phyloP scores from a whole-genome alignment of 2,329 filamentous ascomycete species.

The Colletotrichum sp. region DNA sequence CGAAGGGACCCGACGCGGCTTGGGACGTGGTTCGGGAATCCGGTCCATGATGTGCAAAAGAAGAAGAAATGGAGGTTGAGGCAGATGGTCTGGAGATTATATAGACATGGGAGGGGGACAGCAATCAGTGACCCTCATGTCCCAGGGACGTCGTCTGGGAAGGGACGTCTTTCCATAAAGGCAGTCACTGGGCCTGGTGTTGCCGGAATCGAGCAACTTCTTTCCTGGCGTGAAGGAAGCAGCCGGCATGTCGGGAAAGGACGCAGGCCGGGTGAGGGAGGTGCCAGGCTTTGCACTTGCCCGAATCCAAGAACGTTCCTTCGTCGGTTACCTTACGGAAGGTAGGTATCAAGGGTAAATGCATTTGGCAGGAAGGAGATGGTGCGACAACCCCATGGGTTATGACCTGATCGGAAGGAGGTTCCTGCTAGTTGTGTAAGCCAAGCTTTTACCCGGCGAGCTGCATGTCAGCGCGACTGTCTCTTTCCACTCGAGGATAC shows the following conservation, averaged over 20 bases:
- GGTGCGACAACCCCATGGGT: background rate
- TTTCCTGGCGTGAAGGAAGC: background rate
- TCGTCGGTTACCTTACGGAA: background rate
- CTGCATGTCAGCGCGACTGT: background rate
- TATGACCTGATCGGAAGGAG: background rate
- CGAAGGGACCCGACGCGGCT: background rate
- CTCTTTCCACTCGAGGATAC: background rate
- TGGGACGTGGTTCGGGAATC: background rate
- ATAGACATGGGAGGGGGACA: background rate
- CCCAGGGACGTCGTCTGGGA: background rate
- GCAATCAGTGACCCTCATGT: background rate
- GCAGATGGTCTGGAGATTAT: background rate
- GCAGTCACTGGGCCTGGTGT: background rate
- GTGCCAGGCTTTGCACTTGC: background rate
- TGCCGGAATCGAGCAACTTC: background rate
- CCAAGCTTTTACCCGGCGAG: background rate
- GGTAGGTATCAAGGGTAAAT: background rate
- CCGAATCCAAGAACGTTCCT: background rate
- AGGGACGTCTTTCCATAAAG: background rate
- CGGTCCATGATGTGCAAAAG: background rate
- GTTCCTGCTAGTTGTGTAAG: background rate
- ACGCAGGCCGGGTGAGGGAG: background rate
- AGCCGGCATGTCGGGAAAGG: background rate
- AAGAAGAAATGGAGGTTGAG: background rate
- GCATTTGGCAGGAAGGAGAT: background rate